Evolutionary conservation across 371 early-diverging fungal species (phyloP), one percentile per base, ranked within the genome.

Genomic region (Haplosporangium sp.): DNA sequence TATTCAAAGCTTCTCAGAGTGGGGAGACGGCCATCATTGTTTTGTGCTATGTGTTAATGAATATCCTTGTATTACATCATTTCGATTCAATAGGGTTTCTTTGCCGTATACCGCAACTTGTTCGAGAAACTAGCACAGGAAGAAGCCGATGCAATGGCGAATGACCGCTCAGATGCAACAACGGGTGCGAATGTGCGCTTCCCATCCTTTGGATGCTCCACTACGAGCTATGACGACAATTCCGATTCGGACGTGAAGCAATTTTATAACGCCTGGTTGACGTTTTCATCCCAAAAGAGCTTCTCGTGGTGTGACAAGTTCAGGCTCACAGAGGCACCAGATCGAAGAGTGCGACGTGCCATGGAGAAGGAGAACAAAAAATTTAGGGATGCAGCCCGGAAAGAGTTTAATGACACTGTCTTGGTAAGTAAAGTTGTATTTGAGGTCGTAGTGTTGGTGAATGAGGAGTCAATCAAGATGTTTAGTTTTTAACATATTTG

Each of bases 301-400:
- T 99, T 98, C 75, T 84, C 87, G 23, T 97, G 97, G 97, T 86
- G 85, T 61, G 99, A 99, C 80, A 91, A 95, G 70, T 95, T 90
- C 84, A 83, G 92, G 8, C 84, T 95, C 4, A 83, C 92, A 0
- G 95, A 96, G 58, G 90, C 95, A 59, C 93, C 92, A 3, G 95
- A 95, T 80, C 89, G 99, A 38, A 74, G 84, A 47, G 83, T 93
- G 7, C 90, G 95, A 11, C 83, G 98, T 53, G 82, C 87, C 13
- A 95, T 97, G 95, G 97, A 98, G 71, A 94, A 93, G 69, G 95
- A 97, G 61, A 98, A 98, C 83, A 89, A 89, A 74, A 93, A 93
- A 71, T 82, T 88, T n/a, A 82, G 98, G 41, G 95, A 95, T n/a
- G 72, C 82, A 6, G 96, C 90, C n/a, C 84, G 90, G 48, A 86